Base-by-base conservation (phyloP, 768 basidiomycete species). In the Heimioporus sp. region DNA sequence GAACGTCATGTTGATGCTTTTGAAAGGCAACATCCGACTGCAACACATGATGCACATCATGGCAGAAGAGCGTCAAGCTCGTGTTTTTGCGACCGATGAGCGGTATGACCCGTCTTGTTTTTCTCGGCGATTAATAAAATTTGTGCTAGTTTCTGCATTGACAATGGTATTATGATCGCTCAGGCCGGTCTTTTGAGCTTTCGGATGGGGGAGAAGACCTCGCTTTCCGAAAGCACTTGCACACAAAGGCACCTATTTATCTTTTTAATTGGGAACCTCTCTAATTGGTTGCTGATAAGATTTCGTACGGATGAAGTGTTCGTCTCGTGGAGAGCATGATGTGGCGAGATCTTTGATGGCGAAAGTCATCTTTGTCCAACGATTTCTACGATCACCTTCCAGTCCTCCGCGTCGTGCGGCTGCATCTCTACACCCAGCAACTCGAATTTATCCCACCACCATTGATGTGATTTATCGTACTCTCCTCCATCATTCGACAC, bases 1-100 rank as follows among this genome's bases (percentile, higher is more conserved):
- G 35, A 28, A 9, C 15, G 43, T 12, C 10, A 24, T 17, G 24
- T 35, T 55, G 9, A 57, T 28, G 12, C 19, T 15, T 36, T 40
- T 34, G n/a, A 38, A 39, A 98, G 94, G 90, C 60, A 99, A 99
- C 65, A 80, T 89, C 62, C 77, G 96, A 53, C 73, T 99, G 36
- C 97, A 99, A 72, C 83, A 97, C 61, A 99, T 99, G 97, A 99
- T 99, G 97, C 87, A 86, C 16, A 85, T 93, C 53, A 99, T 99
- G 97, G 93, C 92, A 5, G 67, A 79, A 51, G 97, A 98, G 65
- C 81, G 97, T 13, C 83, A 81, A 24, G 97, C 95, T 0, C 80
- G 78, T 42, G 87, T 98, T 6, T 98, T 97, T 65, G 94, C 95
- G 5, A 98, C 91, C 1, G 96, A 99, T 67, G 95, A 98, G 70